A percentile compares a stretch with the other conserved stretches of the same genome.
Evolutionary conservation across 768 basidiomycete species (phyloP).

Genomic region (Pleurotus ostreatus): DNA sequence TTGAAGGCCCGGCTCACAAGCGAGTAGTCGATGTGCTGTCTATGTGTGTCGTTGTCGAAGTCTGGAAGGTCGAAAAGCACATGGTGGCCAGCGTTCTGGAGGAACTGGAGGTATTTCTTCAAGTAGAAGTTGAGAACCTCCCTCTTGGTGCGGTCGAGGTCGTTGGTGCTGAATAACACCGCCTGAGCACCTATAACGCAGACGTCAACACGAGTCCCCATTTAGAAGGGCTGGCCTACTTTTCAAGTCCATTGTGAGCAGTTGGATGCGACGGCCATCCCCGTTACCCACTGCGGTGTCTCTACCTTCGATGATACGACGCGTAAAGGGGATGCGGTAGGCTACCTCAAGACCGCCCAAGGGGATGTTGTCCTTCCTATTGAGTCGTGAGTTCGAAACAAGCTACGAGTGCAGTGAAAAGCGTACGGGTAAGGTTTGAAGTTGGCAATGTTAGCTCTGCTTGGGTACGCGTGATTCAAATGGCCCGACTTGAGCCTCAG

Average conservation of each 20-base stretch:
- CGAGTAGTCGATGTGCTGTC: conserved; percentile 18
- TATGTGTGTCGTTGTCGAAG: conserved; percentile 14
- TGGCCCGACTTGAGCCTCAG: conserved; percentile 15
- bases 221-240: conserved; percentile 1
- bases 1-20: conserved; percentile 11
- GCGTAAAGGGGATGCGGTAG: conserved; percentile 7
- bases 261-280: conserved; percentile 3
- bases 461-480: conserved; percentile 11
- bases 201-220: not conserved
- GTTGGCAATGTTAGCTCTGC: not conserved
- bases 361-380: conserved; percentile 5
- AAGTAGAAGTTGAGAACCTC: conserved; percentile 12
- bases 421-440: conserved; percentile 6
- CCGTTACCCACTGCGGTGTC: conserved; percentile 10
- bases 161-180: conserved; percentile 4
- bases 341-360: conserved; percentile 8
- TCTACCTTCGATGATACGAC: conserved; percentile 6
- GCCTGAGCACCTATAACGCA: not conserved
- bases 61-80: conserved; percentile 19
- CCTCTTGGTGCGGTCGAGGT: conserved; percentile 7
- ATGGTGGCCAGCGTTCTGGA: conserved; percentile 17
- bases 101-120: conserved; percentile 15
- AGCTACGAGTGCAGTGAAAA: not conserved
- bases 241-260: conserved; percentile 12
- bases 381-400: not conserved